Base-by-base conservation (phyloP, 1,284 basidiomycete species). In the Cerrena zonata region DNA sequence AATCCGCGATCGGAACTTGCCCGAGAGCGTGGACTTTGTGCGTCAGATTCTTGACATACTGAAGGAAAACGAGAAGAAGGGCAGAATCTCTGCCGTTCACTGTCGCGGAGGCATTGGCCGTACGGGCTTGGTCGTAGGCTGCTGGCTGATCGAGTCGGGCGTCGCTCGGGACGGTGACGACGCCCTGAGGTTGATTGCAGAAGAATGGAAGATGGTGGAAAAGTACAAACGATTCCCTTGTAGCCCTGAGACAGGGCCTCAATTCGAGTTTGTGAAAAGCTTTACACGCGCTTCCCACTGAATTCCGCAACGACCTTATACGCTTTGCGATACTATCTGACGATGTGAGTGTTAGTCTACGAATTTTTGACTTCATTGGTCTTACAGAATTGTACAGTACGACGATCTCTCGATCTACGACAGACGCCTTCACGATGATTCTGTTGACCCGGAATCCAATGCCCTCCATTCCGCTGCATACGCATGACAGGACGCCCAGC, bases 81-180 rank as follows among this genome's bases (percentile, higher is more conserved):
- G 76, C 0, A 72, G 84, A 15, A 73, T 80, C 41, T 71, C 69
- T 18, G 86, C 84, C 5, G 84, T 89, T 3, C 86, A 89, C 61
- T 89, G 86, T 61, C 76, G 84, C 13, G 86, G 86, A 4, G 86
- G 86, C 0, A 88, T 89, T 48, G 86, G 86, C 2, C 69, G 86
- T 39, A 89, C 86, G 1, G 86, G 86, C 13, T 77, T 85, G 68
- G 81, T 88, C 25, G 77, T 88, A 45, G 84, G 86, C 7, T 88
- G 85, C 61, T 87, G 84, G 84, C 77, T 89, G 38, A 81, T 88
- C 39, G 79, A 87, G 65, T 78, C 78, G 27, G 79, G 80, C 1
- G 64, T 70, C 39, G 84, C 80, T 34, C 68, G 69, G 55, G 75
- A 80, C 57, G 86, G 85, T 7, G 73, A 73, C 52, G 80, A 83